Evolutionary conservation across 495 filamentous ascomycete species (phyloP), one percentile per base, ranked within the genome.

Genomic region (Penicillium coprophilum): DNA sequence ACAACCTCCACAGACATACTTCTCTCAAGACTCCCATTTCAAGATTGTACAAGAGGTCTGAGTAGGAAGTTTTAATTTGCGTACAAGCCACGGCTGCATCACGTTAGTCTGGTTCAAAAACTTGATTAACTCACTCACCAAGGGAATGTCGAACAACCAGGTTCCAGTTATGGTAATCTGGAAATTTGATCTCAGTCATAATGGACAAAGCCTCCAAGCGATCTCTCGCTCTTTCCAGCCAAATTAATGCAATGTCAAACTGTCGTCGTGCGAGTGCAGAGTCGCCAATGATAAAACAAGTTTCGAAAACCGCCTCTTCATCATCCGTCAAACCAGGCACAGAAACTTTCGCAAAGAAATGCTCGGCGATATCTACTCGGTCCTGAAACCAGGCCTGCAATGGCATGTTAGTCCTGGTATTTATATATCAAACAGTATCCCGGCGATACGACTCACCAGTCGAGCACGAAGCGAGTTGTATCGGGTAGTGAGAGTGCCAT

Each of bases 321-420:
- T 86, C 80, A 9, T 80, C 71, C 4, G 65, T 54, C 4, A 63
- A 57, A 7, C 66, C 65, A 10, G 75, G 65, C 9, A 65, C 56
- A 24, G 77, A 71, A 8, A 79, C 66, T 60, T 89, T 88, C 15
- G 73, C 73, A 69, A 87, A 92, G 74, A 93, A 80, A 66, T 88
- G 83, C 50, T 94, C 88, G 10, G 90, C 89, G 30, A 95, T 77
- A 54, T 92, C 87, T 27, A 86, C 72, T 30, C 87, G 80, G 41
- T 80, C 78, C 64, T 90, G 84, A 45, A 80, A 77, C 87, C 86
- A 93, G 27, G 87, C 82, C 88, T 95, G 58, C 1, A 27, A 47
- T 10, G 47, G 46, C 31, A 30, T 49, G 2, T 36, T n/a, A 19
- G 6, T 13, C 32, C 10, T 44, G 8, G 0, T 36, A 31, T 21